Evolutionary conservation across 208 protist species (phyloP).

Genomic region (Naegleria gruberi): DNA sequence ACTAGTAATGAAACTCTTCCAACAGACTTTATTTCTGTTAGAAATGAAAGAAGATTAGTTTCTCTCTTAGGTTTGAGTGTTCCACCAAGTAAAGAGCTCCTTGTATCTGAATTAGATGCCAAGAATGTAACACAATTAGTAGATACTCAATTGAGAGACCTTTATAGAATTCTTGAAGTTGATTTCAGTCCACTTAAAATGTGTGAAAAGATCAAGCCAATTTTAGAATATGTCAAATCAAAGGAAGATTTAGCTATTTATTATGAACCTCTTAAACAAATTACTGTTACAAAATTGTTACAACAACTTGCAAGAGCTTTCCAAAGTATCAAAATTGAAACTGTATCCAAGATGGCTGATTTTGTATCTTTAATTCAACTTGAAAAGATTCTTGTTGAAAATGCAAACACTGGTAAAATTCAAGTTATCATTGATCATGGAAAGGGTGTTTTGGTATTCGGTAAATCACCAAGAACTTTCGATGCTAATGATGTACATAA

Average conservation of each 20-base stretch:
- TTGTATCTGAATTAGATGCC: slow-evolving; percentile 29
- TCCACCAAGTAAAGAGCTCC: slow-evolving; percentile 28
- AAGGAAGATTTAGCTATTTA: background rate
- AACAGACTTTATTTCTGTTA: slow-evolving; percentile 23
- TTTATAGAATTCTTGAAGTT: slow-evolving; percentile 41
- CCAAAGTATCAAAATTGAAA: background rate
- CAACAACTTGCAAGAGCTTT: background rate
- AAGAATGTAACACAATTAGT: slow-evolving; percentile 24
- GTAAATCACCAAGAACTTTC: background rate
- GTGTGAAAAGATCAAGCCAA: slow-evolving; percentile 24
- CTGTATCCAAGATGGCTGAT: background rate
- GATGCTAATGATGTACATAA: background rate
- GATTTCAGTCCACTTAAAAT: slow-evolving; percentile 35
- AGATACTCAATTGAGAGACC: slow-evolving; percentile 29
- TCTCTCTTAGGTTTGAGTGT: slow-evolving; percentile 27
- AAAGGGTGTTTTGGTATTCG: background rate
- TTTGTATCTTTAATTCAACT: background rate
- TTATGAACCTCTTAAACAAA: background rate
- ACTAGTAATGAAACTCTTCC: background rate
- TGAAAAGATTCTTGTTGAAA: background rate
- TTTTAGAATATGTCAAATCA: slow-evolving; percentile 7
- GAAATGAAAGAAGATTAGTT: slow-evolving; percentile 29
- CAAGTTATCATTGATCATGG: background rate
- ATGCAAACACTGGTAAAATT: background rate
- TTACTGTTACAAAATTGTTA: background rate